Conservation (phyloP, 257 asterid genomes). For the Petrea volubilis region DNA sequence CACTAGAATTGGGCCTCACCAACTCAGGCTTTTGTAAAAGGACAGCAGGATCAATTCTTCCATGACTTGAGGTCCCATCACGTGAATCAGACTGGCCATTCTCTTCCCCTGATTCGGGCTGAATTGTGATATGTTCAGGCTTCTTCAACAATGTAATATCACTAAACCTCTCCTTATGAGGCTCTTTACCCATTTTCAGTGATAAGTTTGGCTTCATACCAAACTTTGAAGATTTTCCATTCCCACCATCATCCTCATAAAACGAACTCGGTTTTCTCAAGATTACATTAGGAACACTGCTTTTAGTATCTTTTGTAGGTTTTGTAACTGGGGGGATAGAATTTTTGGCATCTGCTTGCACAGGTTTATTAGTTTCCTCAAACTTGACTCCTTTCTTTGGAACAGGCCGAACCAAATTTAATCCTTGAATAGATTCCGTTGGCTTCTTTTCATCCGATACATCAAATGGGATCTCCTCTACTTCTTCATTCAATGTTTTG, state of each 20-base stretch:
- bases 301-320: conserved; percentile 37
- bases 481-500: conserved; percentile 34
- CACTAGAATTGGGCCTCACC: conserved; percentile 29
- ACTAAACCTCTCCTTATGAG: conserved; percentile 59
- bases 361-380: conserved; percentile 45
- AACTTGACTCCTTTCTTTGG: conserved; percentile 68
- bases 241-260: conserved; percentile 47
- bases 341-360: conserved; percentile 27
- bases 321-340: conserved; percentile 26
- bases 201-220: conserved; percentile 74
- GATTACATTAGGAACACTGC: conserved; percentile 76
- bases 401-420: conserved; percentile 79
- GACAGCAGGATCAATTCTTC: conserved; percentile 26
- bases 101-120: conserved; percentile 31
- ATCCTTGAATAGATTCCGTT: conserved; percentile 44
- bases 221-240: conserved; percentile 47
- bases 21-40: conserved; percentile 50
- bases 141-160: conserved; percentile 75
- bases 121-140: conserved; percentile 51
- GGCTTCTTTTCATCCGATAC: conserved; percentile 40
- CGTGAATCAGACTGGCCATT: conserved; percentile 23
- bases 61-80: conserved; percentile 25
- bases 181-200: conserved; percentile 62
- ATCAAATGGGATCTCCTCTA: conserved; percentile 70
- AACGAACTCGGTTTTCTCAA: conserved; percentile 67